Percentiles rank a stretch among this genome's conserved stretches.
These are phyloP conservation scores for Gossypium mustelinum DNA, from an alignment of 345 rosid species.

Conservation along the genomic window DNA sequence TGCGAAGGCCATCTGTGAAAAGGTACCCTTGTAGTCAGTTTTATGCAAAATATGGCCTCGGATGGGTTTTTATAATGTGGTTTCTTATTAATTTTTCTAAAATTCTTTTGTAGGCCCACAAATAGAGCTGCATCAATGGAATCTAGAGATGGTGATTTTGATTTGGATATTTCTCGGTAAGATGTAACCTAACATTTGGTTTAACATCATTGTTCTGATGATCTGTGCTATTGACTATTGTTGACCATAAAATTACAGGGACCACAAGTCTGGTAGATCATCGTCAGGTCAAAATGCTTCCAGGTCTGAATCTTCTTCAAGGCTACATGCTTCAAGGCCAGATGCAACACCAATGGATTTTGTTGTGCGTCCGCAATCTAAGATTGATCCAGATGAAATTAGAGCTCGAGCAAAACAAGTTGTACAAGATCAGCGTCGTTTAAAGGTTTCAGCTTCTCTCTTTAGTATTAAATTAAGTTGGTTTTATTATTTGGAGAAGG, in stretches of 20 bases:
- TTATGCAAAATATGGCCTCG: neutral
- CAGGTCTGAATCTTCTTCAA: constrained; percentile 62
- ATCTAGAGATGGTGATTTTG: constrained; percentile 88
- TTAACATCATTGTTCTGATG: neutral
- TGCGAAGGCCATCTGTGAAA: constrained; percentile 66
- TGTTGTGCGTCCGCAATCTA: constrained; percentile 89
- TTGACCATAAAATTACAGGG: constrained; percentile 35
- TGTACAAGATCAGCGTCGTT: constrained; percentile 83
- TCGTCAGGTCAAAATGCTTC: constrained; percentile 59
- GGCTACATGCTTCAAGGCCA: constrained; percentile 75
- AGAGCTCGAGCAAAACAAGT: constrained; percentile 84
- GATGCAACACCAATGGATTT: constrained; percentile 98
- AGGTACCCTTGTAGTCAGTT: constrained; percentile 39
- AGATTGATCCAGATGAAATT: constrained; percentile 83
- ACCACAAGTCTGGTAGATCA: constrained; percentile 64
- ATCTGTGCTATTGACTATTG: constrained; percentile 7
- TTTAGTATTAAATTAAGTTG: neutral
- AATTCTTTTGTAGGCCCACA: constrained; percentile 45
- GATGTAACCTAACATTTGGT: constrained; percentile 11
- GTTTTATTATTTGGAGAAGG: neutral
- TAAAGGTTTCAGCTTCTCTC: constrained; percentile 51
- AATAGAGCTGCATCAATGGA: constrained; percentile 64
- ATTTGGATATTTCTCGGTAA: constrained; percentile 73
- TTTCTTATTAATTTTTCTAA: constrained; percentile 1
- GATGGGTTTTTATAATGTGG: neutral